Evolutionary conservation across 2,329 filamentous ascomycete species (phyloP).

Genomic region (Alternaria triticina): DNA sequence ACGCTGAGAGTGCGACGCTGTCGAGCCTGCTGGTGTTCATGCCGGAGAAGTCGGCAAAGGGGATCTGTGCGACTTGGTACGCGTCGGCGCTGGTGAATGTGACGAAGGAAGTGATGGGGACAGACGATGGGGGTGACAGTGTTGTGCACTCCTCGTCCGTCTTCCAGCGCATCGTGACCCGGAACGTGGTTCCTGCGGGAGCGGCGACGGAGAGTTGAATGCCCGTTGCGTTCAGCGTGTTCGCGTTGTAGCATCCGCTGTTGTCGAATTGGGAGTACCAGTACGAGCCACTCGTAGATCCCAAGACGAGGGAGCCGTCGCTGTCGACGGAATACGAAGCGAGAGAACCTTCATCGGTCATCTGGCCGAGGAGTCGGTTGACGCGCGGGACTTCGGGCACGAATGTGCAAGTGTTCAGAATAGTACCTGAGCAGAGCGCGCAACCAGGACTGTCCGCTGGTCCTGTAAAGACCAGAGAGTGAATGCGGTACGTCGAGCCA

Average conservation of each 20-base stretch:
- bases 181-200: conserved; percentile 4
- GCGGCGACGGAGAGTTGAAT: conserved; percentile 8
- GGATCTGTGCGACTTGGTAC: conserved; percentile 9
- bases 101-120: conserved; percentile 4
- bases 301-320: conserved; percentile 6
- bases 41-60: conserved; percentile 9
- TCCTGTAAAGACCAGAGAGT: conserved; percentile 6
- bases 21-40: conserved; percentile 11
- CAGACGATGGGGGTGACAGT: background rate
- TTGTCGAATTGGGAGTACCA: conserved; percentile 8
- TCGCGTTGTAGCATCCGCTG: conserved; percentile 6
- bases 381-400: background rate
- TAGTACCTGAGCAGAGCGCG: conserved; percentile 10
- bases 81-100: background rate
- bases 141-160: background rate
- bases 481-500: conserved; percentile 1
- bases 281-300: background rate
- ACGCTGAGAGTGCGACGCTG: conserved; percentile 2
- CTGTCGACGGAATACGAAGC: conserved; percentile 1
- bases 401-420: conserved; percentile 10
- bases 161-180: conserved; percentile 8
- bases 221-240: conserved; percentile 4
- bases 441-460: conserved; percentile 10
- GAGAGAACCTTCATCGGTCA: conserved; percentile 9
- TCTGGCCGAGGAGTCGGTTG: conserved; percentile 1